phyloP scores from a whole-genome alignment of 352 stramenopile genomes.

The Globisporangium perplexum region DNA sequence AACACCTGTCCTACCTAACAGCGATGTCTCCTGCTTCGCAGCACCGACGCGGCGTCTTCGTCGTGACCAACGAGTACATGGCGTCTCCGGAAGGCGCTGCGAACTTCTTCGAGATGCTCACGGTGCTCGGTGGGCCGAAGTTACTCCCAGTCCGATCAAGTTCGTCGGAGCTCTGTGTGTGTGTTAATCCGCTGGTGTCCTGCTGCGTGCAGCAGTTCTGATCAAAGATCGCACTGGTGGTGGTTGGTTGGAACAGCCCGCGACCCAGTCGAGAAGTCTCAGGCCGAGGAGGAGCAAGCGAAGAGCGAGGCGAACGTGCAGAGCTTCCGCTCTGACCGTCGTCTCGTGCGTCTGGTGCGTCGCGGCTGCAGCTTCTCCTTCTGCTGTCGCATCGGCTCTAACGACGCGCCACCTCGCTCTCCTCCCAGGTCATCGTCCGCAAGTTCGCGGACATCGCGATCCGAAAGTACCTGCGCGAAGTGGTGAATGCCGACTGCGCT shows the following conservation, averaged over 20 bases:
- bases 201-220: conserved; percentile 12
- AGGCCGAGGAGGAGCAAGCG: conserved; percentile 42
- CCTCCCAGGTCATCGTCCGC: conserved; percentile 50
- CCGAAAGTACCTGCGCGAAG: conserved; percentile 53
- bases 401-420: neutral
- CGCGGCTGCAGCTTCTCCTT: neutral
- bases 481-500: conserved; percentile 17
- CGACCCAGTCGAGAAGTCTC: conserved; percentile 40
- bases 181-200: too few species aligned
- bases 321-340: conserved; percentile 77
- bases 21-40: conserved; percentile 1
- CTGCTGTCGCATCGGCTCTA: neutral
- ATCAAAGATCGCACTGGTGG: neutral
- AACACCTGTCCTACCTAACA: neutral
- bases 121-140: conserved; percentile 47
- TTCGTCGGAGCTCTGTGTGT: too few species aligned
- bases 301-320: conserved; percentile 68
- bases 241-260: conserved; percentile 24
- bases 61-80: conserved; percentile 40
- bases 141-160: conserved; percentile 48
- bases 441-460: conserved; percentile 63
- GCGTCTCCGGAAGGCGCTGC: conserved; percentile 20
- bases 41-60: conserved; percentile 50
- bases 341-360: conserved; percentile 60
- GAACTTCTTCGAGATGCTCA: conserved; percentile 64